phyloP scores from a whole-genome alignment of 768 basidiomycete species.

The Phlegmacium glaucopus region DNA sequence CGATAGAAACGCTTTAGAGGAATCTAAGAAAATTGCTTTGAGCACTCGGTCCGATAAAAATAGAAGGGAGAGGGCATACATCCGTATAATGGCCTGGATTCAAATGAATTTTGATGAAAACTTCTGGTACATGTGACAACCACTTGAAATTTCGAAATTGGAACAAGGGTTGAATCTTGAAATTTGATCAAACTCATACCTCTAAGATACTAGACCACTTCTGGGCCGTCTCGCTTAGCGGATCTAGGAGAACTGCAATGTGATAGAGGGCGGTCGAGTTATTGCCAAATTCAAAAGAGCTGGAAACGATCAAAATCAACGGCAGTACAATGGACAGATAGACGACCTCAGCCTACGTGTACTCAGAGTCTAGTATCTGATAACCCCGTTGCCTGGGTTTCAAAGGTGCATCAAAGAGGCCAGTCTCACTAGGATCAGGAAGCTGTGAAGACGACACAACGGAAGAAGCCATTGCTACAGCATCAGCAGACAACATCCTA shows the following conservation, averaged over 20 bases:
- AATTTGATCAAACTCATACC: conserved; percentile 35
- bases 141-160: conserved; percentile 38
- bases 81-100: conserved; percentile 69
- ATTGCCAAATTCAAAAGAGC: conserved; percentile 70
- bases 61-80: conserved; percentile 36
- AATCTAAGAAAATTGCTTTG: conserved; percentile 43
- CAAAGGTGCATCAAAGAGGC: conserved; percentile 65
- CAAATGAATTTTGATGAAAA: conserved; percentile 73
- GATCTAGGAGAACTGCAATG: conserved; percentile 76
- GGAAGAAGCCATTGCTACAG: conserved; percentile 66
- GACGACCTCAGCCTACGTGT: conserved; percentile 54
- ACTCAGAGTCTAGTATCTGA: conserved; percentile 50
- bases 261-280: conserved; percentile 63
- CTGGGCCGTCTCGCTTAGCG: conserved; percentile 80
- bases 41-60: not conserved
- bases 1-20: conserved; percentile 94
- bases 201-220: conserved; percentile 80
- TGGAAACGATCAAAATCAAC: conserved; percentile 22
- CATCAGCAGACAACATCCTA: conserved; percentile 54
- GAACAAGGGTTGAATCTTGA: not conserved
- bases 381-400: conserved; percentile 62
- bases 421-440: conserved; percentile 69
- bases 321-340: conserved; percentile 1
- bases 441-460: conserved; percentile 67
- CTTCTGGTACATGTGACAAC: conserved; percentile 58